Evolutionary conservation across 2,329 filamentous ascomycete species (phyloP), one percentile per base, ranked within the genome.

Genomic region (Pseudonectria foliicola): DNA sequence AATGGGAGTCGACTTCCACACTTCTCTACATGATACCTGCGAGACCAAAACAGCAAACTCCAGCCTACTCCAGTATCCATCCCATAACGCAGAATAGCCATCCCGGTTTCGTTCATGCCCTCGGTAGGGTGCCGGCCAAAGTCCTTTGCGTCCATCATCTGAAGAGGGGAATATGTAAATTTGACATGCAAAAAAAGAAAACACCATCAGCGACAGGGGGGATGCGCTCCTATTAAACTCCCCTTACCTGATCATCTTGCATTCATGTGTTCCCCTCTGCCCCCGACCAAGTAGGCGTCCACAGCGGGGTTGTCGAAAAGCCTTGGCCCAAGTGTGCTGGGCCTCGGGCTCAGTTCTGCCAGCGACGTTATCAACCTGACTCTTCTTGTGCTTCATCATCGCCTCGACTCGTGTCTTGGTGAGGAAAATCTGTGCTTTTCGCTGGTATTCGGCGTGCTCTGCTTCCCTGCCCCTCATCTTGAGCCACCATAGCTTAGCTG

Each of bases 401-500:
- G 62, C 54, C 16, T 53, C 51, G 18, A 51, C 46, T 13, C 55
- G 44, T 46, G 62, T 65, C 37, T 59, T 53, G 13, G 60, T 55
- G 33, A 70, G 43, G 39, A 64, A 67, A 1, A 45, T 42, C 32
- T 61, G 60, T 8, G 73, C 75, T 43, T 72, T 73, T 33, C 52
- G 55, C 36, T 63, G 46, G 41, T 76, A 77, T 3, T 57, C 59
- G 3, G 59, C 51, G 33, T 67, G 60, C 45, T 74, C 69, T 12
- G 67, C 61, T 3, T 48, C 53, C 45, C 67, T 70, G 13, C 71
- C 71, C 33, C 66, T 70, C 23, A 75, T 32, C 51, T 66, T 70
- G 32, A 80, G 57, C 73, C 73, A 79, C 59, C 69, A 64, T 23
- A 77, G 61, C 52, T 69, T 75, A 11, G 75, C 75, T 28, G 60